Base-by-base conservation (phyloP, 1,284 basidiomycete species). In the Xerocomus amazonicus region DNA sequence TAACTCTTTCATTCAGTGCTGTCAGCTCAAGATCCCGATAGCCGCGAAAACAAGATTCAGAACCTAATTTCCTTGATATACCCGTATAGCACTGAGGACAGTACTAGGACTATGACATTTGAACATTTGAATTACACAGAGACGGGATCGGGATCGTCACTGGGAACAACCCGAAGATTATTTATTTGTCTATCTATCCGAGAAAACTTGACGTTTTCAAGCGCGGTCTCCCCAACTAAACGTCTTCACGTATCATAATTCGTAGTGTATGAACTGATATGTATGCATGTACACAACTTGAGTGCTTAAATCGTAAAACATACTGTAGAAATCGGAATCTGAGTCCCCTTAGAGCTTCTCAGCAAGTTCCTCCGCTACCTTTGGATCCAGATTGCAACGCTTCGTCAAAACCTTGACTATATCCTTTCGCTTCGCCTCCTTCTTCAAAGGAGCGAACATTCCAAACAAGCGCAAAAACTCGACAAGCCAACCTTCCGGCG, bases 391-490 rank as follows among this genome's bases (percentile, higher is more conserved):
- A 34, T 34, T 52, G 52, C 66, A 68, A 16, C 63, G 66, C 43
- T 66, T 66, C 42, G 49, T 59, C 50, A 65, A 44, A 10, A 56
- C 51, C 43, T 66, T 62, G 13, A 55, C 0, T 0, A 65, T 45
- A 1, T 66, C 63, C 51, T 65, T 65, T 8, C 44, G 49, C 53
- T 62, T 64, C 28, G 55, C 42, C 9, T 48, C 51, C 44, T 39
- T 58, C 52, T 62, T 67, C 41, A 59, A 35, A 16, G 57, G 50
- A 6, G 57, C 52, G 35, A 62, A 65, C 33, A 65, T 0, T 12
- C 63, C 63, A 37, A 67, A 62, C 16, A 46, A 1, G 32, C 58
- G 63, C 45, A 66, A 40, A 51, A 67, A 53, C 36, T 54, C 56
- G 37, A 59, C 4, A n/a, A 56, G 19, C 66, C 63, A 68, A 7